Evolutionary conservation across 2,329 filamentous ascomycete species (phyloP), one percentile per base, ranked within the genome.

Genomic region (Nemania sp.): DNA sequence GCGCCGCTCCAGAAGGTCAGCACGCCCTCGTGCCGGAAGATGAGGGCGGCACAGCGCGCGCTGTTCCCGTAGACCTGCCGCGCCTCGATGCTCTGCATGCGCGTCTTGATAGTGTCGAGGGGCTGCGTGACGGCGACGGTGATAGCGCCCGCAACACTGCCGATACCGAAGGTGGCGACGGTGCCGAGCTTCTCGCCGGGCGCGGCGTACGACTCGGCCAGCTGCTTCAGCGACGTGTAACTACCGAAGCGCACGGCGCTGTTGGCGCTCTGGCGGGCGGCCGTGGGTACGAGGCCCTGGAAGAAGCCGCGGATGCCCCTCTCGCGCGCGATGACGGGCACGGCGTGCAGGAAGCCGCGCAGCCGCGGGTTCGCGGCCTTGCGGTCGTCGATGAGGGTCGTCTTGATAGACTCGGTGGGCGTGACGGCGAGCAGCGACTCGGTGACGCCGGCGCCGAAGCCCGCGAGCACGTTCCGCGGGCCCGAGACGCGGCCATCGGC

Each of bases 391-490:
- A 99, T 98, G 84, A 99, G 80, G 68, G 96, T 96, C 52, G 95
- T 99, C 82, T 99, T 99, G 78, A 99, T 97, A 71, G 91, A 96
- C 79, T 99, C 95, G 60, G 96, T 97, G 0, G 95, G 95, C 35
- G 95, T 99, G 35, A 99, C 95, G 11, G 95, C 95, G 2, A 99
- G 79, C 53, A 97, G 79, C 3, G 91, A 96, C 79, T 99, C 95
- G 2, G 94, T 98, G 53, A 96, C 90, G 58, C 95, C 95, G 9
- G 95, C 95, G 60, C 94, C 91, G 72, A 99, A 97, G 2, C 95
- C 95, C 42, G 93, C 93, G 60, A 97, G 85, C 1, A 98, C 95
- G 1, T 94, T 98, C 66, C 89, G 85, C 13, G 94, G 93, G 0
- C 95, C 94, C 3, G 90, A 92, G 43, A 98, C 90, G 67, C 94